phyloP scores from a whole-genome alignment of 257 asterid species.

The Solanum acaule region DNA sequence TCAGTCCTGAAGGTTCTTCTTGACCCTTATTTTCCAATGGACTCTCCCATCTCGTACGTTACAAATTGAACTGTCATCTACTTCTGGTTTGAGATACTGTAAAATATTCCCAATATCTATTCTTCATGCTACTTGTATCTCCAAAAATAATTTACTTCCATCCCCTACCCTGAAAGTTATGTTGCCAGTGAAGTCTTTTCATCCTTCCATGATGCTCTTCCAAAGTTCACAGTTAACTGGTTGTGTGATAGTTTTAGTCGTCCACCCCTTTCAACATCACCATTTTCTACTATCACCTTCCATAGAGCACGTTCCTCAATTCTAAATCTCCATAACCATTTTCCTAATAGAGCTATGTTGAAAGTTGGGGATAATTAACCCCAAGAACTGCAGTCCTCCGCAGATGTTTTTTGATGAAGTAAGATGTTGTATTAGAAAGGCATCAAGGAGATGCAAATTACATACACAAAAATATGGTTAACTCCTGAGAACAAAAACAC shows the following conservation, averaged over 20 bases:
- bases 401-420: background rate
- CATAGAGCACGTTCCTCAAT: background rate
- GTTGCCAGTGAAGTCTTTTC: background rate
- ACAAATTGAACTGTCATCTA: background rate
- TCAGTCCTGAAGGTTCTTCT: background rate
- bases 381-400: background rate
- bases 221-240: background rate
- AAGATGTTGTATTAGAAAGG: too few relatives aligned
- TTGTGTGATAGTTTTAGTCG: background rate
- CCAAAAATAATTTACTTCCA: background rate
- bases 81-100: background rate
- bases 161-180: background rate
- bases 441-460: too few relatives aligned
- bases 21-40: background rate
- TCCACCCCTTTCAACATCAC: background rate
- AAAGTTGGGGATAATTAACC: background rate
- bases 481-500: too few relatives aligned
- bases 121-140: background rate
- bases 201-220: background rate
- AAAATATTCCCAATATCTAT: background rate
- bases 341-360: background rate
- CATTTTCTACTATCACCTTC: background rate
- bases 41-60: background rate
- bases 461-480: too few relatives aligned
- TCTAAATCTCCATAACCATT: background rate